Base-by-base conservation (phyloP, 148 eudicot species). In the Cornus suecica region DNA sequence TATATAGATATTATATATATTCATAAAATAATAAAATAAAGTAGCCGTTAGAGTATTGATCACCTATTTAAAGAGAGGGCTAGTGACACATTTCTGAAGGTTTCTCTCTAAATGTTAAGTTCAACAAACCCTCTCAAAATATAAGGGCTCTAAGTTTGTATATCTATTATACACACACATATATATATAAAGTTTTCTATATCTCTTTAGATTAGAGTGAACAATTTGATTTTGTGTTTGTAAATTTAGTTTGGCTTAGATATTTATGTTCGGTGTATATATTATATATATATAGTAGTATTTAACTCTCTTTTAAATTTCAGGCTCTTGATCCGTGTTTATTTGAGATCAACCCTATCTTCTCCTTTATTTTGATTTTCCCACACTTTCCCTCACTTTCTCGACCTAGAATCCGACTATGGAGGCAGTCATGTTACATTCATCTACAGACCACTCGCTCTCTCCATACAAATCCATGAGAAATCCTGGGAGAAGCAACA, bases 41-140 rank as follows among this genome's bases (percentile, higher is more conserved):
- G 69, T 79, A 79, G 77, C 77, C 77, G 81, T 79, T 74, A 52
- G 30, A 61, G 48, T 29, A 0, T 31, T 61, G 30, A 9, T 54
- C 81, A 14, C 34, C 81, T 78, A 72, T 79, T 27, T 73, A 79
- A 79, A 41, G 67, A 73, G 14, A 15, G 2, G 42, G 5, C 5
- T 15, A 0, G n/a, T 4, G 14, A 13, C 28, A 26, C 32, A 69
- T 37, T 27, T 25, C 3, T 10, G 42, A 37, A 65, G 15, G 63
- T 29, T 18, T 0, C 58, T 1, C 13, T 41, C 69, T 10, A 14
- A 54, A 58, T 15, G 56, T 60, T 24, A 15, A 71, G 3, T 51
- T 30, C 15, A 11, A 18, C 74, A 29, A 54, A 30, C 54, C 66
- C 28, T 71, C 65, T 62, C 25, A 58, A 58, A 58, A 58, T 45